Base-by-base conservation (phyloP, 2,329 filamentous ascomycete genomes). In the Claviceps cyperi region DNA sequence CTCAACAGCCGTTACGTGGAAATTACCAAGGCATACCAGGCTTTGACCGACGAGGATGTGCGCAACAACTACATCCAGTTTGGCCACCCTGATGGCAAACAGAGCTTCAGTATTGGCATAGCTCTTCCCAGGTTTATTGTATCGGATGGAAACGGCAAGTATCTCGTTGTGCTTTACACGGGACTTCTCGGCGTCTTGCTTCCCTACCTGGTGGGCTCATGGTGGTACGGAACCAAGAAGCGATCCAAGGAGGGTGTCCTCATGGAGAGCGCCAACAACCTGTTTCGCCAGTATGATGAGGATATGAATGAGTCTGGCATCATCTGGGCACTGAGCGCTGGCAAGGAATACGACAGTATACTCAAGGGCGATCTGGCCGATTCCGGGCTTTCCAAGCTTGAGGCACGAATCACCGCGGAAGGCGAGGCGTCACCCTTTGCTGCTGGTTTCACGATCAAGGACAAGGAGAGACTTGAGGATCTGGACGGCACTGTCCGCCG, bases 211-310 rank as follows among this genome's bases (percentile, higher is more conserved):
- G 91, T 98, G 50, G 92, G 92, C 46, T 89, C 85, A 52, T 98
- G 92, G 92, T 98, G 92, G 92, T 98, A 98, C 64, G 92, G 94
- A 53, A 94, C 88, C 36, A 91, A 95, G 67, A 80, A 83, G 59
- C 80, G 86, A 67, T 97, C 92, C 38, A 94, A 91, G 70, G 94
- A 98, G 67, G 88, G 87, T 58, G 85, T 97, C 24, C 75, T 95
- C 50, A 84, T 96, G 64, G 87, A 92, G 63, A 96, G 86, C 66
- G 90, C 94, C 58, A 94, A 94, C 66, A 90, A 88, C 57, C 78
- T 98, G 52, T 97, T 98, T 77, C 84, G 83, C 59, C 88, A 95
- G 62, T 98, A 94, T 69, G 81, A 86, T 56, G 90, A 95, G 50
- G 78, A 81, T 55, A 84, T 92, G 55, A 81, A 87, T 54, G 83